These are phyloP conservation scores for Ustilago lituana DNA, from an alignment of 1,284 basidiomycete species.

Conservation along the genomic window DNA sequence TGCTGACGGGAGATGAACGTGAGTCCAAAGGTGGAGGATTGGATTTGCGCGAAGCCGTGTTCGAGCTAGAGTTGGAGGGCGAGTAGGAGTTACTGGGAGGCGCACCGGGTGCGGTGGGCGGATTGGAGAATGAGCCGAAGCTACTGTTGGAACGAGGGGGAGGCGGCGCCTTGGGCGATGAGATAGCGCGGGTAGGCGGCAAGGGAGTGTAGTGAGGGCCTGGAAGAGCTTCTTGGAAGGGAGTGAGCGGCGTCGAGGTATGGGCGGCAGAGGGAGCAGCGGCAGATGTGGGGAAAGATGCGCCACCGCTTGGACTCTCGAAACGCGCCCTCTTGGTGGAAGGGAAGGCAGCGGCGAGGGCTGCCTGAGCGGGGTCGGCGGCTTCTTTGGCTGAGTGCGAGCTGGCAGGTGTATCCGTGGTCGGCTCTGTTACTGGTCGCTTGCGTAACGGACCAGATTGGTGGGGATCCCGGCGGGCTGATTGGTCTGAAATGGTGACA, in stretches of 20 bases:
- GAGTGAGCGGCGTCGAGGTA: constrained; percentile 10
- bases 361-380: constrained; percentile 10
- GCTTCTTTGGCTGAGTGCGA: constrained; percentile 10
- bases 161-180: constrained; percentile 8
- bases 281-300: constrained; percentile 7
- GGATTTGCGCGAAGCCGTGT: constrained; percentile 4
- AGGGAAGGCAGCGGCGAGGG: constrained; percentile 32
- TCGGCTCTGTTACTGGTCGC: constrained; percentile 28
- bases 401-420: background rate
- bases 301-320: constrained; percentile 28
- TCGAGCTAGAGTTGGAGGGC: constrained; percentile 10
- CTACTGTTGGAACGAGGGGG: constrained; percentile 26
- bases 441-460: constrained; percentile 38
- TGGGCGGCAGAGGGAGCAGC: background rate
- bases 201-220: constrained; percentile 36
- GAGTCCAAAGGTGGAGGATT: constrained; percentile 5
- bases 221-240: constrained; percentile 19
- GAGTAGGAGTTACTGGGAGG: constrained; percentile 22
- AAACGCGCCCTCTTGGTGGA: constrained; percentile 45
- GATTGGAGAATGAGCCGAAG: constrained; percentile 1
- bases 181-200: constrained; percentile 35
- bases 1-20: constrained; percentile 18
- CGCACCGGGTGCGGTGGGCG: background rate
- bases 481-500: constrained; percentile 39
- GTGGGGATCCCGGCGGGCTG: constrained; percentile 16